Evolutionary conservation across 768 basidiomycete genomes (phyloP), one percentile per base, ranked within the genome.

Genomic region (Dentipellis sp.): DNA sequence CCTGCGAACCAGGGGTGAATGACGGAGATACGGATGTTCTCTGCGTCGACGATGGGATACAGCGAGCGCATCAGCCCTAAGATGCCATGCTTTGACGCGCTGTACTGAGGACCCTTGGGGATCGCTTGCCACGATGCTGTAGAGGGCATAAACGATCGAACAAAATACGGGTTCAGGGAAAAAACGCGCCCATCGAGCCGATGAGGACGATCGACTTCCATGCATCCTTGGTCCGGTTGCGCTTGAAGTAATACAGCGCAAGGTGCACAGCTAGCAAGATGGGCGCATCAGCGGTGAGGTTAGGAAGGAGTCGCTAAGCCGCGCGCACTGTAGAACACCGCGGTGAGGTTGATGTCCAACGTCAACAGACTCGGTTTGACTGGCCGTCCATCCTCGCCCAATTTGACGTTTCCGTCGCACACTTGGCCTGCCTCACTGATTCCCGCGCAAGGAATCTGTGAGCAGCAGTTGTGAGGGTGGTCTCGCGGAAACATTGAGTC

Each of bases 1-100:
- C 80, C 76, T 50, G 77, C 77, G 58, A 81, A 82, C 65, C 74
- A 82, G 0, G 81, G 80, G 56, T 79, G 77, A 29, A 82, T 73
- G 53, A 69, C 71, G 8, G 69, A 74, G 19, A 80, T 66, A 29
- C 78, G 69, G 61, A 81, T 75, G 19, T 72, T 70, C 47, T 72
- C 61, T 5, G 62, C 10, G 10, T 66, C 62, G n/a, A 74, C 65
- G 45, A 66, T 63, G 38, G 68, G 69, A 29, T 58, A 48, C 10
- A 70, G 35, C 1, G 64, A 53, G 7, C 65, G 63, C 62, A 65
- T 61, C n/a, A 72, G 47, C 4, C 69, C 71, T 4, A 71, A 56
- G 7, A 72, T 54, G 10, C 56, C 70, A 51, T 69, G 69, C 53
- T 70, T 71, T 23, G 70, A 62, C 1, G 68, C 64, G 10, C 52